Evolutionary conservation across 768 basidiomycete species (phyloP), one percentile per base, ranked within the genome.

Genomic region (Neoboletus subvelutipes): DNA sequence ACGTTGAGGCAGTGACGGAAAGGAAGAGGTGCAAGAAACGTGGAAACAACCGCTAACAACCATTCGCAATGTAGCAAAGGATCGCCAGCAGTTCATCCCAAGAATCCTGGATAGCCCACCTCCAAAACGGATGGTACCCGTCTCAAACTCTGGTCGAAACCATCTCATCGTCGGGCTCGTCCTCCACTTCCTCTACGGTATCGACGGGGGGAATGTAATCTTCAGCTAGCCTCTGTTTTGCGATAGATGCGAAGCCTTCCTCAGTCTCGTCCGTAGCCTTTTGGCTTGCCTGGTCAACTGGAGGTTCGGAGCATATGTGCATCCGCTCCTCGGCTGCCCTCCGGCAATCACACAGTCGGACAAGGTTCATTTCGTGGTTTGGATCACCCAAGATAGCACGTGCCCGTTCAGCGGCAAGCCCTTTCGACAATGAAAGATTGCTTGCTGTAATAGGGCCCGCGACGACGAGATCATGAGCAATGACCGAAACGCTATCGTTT

Each of bases 361-460:
- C 57, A 31, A 91, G 69, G 42, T 68, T 74, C 53, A 77, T 76
- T 1, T 79, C 78, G 26, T 78, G 80, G 20, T 62, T 64, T 2
- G 73, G 56, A 56, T 86, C 81, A 53, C 72, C 75, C 55, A 91
- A 73, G 31, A 82, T 68, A n/a, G 73, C 65, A 40, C 83, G 70
- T 0, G 88, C 87, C 26, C 78, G 74, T 67, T 88, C 86, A 2
- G 88, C 80, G 2, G 84, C 88, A 45, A 85, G 77, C 29, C 84
- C 85, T 64, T 85, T 88, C 4, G 87, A 85, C n/a, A 88, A 75
- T 1, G 78, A 76, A 36, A 77, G 70, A 58, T 83, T 89, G 7
- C 75, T 62, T 11, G 83, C 83, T 12, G 82, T 73, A 33, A 90
- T 76, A 3, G 90, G 88, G 0, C 86, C 87, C 2, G 76, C 80